Evolutionary conservation across 495 filamentous ascomycete genomes (phyloP).

Genomic region (Penicillium atrosanguineum): DNA sequence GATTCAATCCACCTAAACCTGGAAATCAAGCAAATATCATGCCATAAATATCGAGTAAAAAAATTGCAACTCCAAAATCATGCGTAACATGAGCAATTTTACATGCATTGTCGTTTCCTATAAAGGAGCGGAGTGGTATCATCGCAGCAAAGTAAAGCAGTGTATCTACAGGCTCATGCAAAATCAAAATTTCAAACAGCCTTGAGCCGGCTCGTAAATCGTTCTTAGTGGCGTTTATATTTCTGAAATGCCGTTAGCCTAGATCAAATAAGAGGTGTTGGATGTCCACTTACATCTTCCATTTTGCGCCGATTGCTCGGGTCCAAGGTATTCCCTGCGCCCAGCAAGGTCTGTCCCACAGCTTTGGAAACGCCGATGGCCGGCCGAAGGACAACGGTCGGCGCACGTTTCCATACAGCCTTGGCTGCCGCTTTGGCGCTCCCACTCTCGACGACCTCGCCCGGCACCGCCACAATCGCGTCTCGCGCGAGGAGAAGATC

Average conservation of each 20-base stretch:
- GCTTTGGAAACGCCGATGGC: slow-evolving; percentile 89
- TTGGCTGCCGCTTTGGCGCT: slow-evolving; percentile 78
- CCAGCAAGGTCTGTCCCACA: slow-evolving; percentile 82
- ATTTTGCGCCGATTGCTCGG: slow-evolving; percentile 75
- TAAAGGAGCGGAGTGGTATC: slow-evolving; percentile 9
- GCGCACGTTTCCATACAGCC: slow-evolving; percentile 77
- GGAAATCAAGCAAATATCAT: not conserved
- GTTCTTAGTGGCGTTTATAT: slow-evolving; percentile 42
- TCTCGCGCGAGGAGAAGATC: slow-evolving; percentile 82
- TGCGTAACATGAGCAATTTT: slow-evolving; percentile 9
- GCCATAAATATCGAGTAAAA: not conserved
- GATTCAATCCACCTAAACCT: not conserved
- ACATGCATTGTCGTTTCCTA: slow-evolving; percentile 5
- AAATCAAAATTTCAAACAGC: not conserved
- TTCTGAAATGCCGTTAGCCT: slow-evolving; percentile 26
- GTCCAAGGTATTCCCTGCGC: slow-evolving; percentile 91
- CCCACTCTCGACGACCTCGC: slow-evolving; percentile 82
- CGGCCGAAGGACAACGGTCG: slow-evolving; percentile 86
- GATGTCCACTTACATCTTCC: slow-evolving; percentile 70
- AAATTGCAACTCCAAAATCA: not conserved
- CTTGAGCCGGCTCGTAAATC: not conserved
- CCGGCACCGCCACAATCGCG: slow-evolving; percentile 92
- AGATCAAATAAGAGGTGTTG: not conserved
- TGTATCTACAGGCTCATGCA: slow-evolving; percentile 12
- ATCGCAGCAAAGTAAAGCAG: slow-evolving; percentile 10